These are phyloP conservation scores for Cetradonia linearis DNA, from an alignment of 495 filamentous ascomycete genomes.

Conservation along the genomic window DNA sequence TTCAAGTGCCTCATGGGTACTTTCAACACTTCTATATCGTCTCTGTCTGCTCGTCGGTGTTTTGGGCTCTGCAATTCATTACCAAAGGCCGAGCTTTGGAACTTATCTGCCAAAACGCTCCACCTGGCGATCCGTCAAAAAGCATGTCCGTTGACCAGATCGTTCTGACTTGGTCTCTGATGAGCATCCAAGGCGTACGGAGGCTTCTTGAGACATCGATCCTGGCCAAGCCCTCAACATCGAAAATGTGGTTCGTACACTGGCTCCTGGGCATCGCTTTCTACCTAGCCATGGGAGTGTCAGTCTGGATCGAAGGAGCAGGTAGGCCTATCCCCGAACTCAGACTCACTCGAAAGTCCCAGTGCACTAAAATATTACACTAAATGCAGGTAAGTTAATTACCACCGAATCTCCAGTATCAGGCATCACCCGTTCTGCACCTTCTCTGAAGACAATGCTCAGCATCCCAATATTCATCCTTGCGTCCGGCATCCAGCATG, in stretches of 20 bases:
- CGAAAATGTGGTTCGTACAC: conserved; percentile 73
- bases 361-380: not conserved
- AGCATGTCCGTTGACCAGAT: conserved; percentile 59
- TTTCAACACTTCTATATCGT: conserved; percentile 80
- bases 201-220: conserved; percentile 61
- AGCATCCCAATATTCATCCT: conserved; percentile 57
- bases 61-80: conserved; percentile 67
- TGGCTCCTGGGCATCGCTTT: conserved; percentile 71
- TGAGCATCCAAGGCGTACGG: conserved; percentile 63
- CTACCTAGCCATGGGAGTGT: conserved; percentile 60
- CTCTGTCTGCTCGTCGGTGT: conserved; percentile 57
- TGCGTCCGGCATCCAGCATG: conserved; percentile 69
- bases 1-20: conserved; percentile 71
- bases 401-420: conserved; percentile 28
- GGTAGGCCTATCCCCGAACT: conserved; percentile 37
- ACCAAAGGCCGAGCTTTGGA: conserved; percentile 42
- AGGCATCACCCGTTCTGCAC: conserved; percentile 34
- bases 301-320: conserved; percentile 80
- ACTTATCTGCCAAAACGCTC: conserved; percentile 1
- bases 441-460: conserved; percentile 49
- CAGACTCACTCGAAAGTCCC: not conserved
- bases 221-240: conserved; percentile 55
- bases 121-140: conserved; percentile 17
- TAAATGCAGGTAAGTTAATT: conserved; percentile 27
- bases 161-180: conserved; percentile 54